phyloP scores from a whole-genome alignment of 768 basidiomycete species.

The Russula abietina region DNA sequence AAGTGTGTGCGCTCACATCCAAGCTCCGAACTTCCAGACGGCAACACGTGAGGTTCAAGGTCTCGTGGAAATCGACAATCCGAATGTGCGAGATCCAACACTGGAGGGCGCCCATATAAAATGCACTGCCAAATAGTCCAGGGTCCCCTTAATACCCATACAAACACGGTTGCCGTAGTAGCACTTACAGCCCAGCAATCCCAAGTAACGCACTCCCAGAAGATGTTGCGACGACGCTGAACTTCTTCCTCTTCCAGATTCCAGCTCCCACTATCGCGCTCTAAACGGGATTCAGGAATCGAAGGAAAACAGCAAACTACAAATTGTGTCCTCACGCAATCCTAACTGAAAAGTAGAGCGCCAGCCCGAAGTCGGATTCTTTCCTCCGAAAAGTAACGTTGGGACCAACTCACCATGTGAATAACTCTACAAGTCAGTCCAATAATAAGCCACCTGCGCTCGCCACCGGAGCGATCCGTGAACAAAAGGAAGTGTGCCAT shows the following conservation, averaged over 20 bases:
- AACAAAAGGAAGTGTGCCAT: slow-evolving; percentile 39
- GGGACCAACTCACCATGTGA: slow-evolving; percentile 38
- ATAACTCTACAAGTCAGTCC: slow-evolving; percentile 40
- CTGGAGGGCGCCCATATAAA: slow-evolving; percentile 46
- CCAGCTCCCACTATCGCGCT: slow-evolving; percentile 47
- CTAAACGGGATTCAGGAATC: slow-evolving; percentile 29
- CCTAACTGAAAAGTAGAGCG: slow-evolving; percentile 37
- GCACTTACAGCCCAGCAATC: slow-evolving; percentile 37
- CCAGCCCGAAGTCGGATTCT: slow-evolving; percentile 7
- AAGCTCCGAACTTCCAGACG: slow-evolving; percentile 35
- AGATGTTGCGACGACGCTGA: slow-evolving; percentile 42
- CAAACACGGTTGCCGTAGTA: not conserved
- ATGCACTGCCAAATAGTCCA: slow-evolving; percentile 35
- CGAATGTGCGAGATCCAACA: slow-evolving; percentile 41
- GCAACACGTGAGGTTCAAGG: slow-evolving; percentile 30
- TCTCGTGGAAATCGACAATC: slow-evolving; percentile 51
- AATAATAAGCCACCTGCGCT: slow-evolving; percentile 45
- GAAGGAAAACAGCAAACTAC: too few species aligned
- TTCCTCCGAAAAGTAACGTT: not conserved
- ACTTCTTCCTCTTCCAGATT: slow-evolving; percentile 41
- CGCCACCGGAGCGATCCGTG: slow-evolving; percentile 39
- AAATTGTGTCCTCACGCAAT: slow-evolving; percentile 38
- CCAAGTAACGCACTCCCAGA: slow-evolving; percentile 50
- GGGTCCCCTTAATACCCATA: not conserved
- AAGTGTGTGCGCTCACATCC: slow-evolving; percentile 36